These are phyloP conservation scores for Monosporascus sp. DNA, from an alignment of 2,329 filamentous ascomycete genomes.

Conservation along the genomic window DNA sequence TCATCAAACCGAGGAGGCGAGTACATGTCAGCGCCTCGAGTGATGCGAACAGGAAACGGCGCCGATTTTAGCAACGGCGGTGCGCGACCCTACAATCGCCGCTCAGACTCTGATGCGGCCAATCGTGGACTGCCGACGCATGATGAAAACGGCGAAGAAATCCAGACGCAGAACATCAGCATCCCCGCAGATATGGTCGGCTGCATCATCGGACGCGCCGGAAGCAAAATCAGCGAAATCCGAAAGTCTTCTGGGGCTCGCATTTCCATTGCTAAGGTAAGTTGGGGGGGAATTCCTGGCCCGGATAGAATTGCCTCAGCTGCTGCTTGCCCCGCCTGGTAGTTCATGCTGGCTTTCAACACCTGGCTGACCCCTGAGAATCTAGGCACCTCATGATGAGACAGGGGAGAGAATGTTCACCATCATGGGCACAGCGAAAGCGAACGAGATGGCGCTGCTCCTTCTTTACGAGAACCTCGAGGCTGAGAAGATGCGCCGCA, in stretches of 20 bases:
- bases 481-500: conserved; percentile 97
- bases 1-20: conserved; percentile 42
- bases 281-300: conserved; percentile 8
- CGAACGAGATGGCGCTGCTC: conserved; percentile 93
- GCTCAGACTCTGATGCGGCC: conserved; percentile 76
- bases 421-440: conserved; percentile 90
- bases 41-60: conserved; percentile 93
- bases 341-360: neutral
- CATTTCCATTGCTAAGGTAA: conserved; percentile 91
- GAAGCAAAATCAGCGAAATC: conserved; percentile 98
- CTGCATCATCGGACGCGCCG: conserved; percentile 93
- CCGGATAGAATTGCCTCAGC: neutral
- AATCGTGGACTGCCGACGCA: conserved; percentile 79
- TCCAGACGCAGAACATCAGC: conserved; percentile 98
- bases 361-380: conserved; percentile 8
- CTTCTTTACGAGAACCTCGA: conserved; percentile 98
- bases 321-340: neutral
- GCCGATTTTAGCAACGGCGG: conserved; percentile 90
- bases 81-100: conserved; percentile 64
- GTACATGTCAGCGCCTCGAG: conserved; percentile 58
- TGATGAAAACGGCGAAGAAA: conserved; percentile 94
- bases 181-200: conserved; percentile 99
- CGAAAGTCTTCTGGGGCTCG: conserved; percentile 92
- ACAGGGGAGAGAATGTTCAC: conserved; percentile 99
- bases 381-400: conserved; percentile 82